Evolutionary conservation across 257 asterid genomes (phyloP).

Genomic region (Petunia axillaris): DNA sequence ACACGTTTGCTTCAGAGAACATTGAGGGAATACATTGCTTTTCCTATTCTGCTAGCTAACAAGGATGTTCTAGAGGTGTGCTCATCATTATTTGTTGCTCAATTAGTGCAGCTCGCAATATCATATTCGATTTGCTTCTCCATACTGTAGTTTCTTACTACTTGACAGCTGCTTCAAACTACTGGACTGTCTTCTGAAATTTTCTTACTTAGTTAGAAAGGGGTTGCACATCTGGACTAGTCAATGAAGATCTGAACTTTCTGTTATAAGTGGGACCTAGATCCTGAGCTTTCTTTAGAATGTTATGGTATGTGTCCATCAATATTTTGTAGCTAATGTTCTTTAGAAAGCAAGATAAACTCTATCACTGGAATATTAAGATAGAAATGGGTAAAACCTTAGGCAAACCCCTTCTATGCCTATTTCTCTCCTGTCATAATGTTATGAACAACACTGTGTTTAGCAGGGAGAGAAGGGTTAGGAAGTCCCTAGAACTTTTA

Average conservation of each 20-base stretch:
- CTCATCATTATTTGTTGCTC: constrained; percentile 16
- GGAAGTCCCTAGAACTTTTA: neutral
- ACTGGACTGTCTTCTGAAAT: neutral
- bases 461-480: neutral
- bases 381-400: neutral
- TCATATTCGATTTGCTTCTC: neutral
- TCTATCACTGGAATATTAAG: neutral
- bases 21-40: constrained; percentile 60
- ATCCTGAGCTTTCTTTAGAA: neutral
- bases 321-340: neutral
- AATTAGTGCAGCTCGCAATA: neutral
- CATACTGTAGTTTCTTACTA: neutral
- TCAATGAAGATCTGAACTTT: neutral
- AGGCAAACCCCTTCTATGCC: neutral
- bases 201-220: neutral
- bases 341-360: constrained; percentile 17
- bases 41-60: constrained; percentile 70
- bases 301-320: neutral
- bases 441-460: neutral
- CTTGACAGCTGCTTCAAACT: neutral
- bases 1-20: constrained; percentile 50
- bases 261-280: constrained; percentile 3
- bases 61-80: constrained; percentile 63
- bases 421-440: neutral
- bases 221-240: neutral